Conservation (phyloP, 176 grass and related monocot species). For the Zea mays region Zm-B73-REFERENCE-NAM-5.0 NC_050105.1:117699001-117699500, state of each 20-base stretch:
- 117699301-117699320: neutral
- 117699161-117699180: neutral
- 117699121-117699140: neutral
- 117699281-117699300: neutral
- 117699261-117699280: constrained; percentile 17
- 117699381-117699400: too few species aligned
- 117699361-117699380: neutral
- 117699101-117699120: neutral
- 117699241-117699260: neutral
- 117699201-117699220: neutral
- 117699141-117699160: neutral
- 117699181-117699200: neutral
- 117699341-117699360: neutral
- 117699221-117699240: constrained; percentile 24
- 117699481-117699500: too few species aligned
- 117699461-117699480: too few species aligned
- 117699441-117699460: too few species aligned
- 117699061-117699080: constrained; percentile 22
- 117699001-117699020: constrained; percentile 21
- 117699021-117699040: neutral
- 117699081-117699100: neutral
- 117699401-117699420: too few species aligned
- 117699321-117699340: neutral
- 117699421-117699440: too few species aligned
- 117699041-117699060: neutral